Evolutionary conservation across 2,329 filamentous ascomycete genomes (phyloP), one percentile per base, ranked within the genome.

Genomic region (Arthrobotrys megalospora): DNA sequence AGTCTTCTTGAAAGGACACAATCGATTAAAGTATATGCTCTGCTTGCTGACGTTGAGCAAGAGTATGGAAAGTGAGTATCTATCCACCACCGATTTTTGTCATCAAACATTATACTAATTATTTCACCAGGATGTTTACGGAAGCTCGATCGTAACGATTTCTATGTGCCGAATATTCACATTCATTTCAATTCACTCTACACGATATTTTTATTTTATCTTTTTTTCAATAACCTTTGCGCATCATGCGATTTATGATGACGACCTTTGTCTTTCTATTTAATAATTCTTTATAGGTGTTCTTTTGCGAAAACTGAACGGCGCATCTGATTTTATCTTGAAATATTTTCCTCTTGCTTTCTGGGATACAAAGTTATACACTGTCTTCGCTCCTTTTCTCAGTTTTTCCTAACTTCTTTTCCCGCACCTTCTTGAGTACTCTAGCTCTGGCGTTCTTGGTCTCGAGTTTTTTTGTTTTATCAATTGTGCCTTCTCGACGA

Each of bases 41-140:
- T 92, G 1, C 85, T 92, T 47, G 89, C 88, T 0, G 90, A 92
- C 80, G 90, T 92, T 12, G 90, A 92, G 83, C 86, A 86, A 78
- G 87, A 90, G 81, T 88, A 90, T 36, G 71, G 67, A 50, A 80
- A 65, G 68, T 75, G 21, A 69, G 70, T 70, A 24, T 8, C 34
- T 16, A 63, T 68, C 63, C 65, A 43, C 21, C 45, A 14, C 43
- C 7, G 14, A 41, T 43, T 36, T 64, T 45, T 38, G 19, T 69
- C 63, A 47, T 45, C 16, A 16, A 21, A 64, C 47, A 64, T 60
- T 2, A 21, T 58, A 1, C 65, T 77, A 68, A 77, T 60, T 21
- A 43, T 53, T 38, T 14, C 6, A 7, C 19, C 34, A 77, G 73
- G 58, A 77, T 77, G 58, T 77, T 77, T 16, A 77, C 73, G 12